These are phyloP conservation scores for Durotheca rogersii DNA, from an alignment of 495 filamentous ascomycete genomes.

Conservation along the genomic window DNA sequence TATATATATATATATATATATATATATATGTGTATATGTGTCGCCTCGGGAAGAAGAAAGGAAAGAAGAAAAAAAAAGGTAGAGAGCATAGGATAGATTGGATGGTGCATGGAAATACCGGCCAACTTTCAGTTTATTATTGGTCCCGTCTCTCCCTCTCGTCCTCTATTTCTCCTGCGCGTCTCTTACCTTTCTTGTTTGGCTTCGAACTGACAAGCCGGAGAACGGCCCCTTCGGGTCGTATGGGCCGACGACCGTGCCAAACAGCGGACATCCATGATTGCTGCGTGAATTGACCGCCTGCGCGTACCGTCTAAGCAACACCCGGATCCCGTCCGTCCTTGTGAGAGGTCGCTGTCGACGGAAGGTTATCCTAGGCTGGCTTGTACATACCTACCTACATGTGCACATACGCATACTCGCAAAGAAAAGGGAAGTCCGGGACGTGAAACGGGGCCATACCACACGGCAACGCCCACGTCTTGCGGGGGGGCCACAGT, in stretches of 20 bases:
- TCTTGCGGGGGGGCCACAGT: too few species aligned
- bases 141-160: not conserved
- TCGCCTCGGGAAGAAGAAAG: too few species aligned
- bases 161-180: not conserved
- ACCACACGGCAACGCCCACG: too few species aligned
- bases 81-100: too few species aligned
- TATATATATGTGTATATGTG: not conserved
- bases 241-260: not conserved
- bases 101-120: conserved; percentile 7
- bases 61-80: too few species aligned
- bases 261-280: not conserved
- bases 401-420: too few species aligned
- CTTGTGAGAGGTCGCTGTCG: not conserved
- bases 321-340: not conserved
- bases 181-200: not conserved
- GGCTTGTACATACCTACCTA: too few species aligned
- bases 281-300: not conserved
- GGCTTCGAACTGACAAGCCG: not conserved
- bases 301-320: not conserved
- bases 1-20: not conserved
- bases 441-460: not conserved
- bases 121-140: conserved; percentile 3
- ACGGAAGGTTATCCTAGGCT: not conserved
- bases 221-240: not conserved
- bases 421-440: too few species aligned